phyloP scores from a whole-genome alignment of 2,329 filamentous ascomycete genomes.

The Aureobasidium zeae region DNA sequence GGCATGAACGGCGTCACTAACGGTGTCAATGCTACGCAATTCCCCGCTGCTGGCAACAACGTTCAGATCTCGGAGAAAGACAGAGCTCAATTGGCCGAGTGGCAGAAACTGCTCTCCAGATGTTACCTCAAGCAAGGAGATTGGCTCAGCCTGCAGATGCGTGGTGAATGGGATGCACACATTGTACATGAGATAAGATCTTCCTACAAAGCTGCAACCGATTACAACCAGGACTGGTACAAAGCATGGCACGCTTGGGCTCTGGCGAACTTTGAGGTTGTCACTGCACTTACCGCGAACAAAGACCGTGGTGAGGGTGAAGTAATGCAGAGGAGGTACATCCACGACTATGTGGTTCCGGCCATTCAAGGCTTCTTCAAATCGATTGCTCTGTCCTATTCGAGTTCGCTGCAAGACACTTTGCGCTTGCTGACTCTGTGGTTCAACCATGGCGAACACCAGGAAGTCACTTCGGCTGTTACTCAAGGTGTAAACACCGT shows the following conservation, averaged over 20 bases:
- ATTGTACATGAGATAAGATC: constrained; percentile 79
- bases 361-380: constrained; percentile 95
- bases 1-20: constrained; percentile 36
- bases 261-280: constrained; percentile 94
- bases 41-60: constrained; percentile 22
- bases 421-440: constrained; percentile 85
- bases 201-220: constrained; percentile 86
- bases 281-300: constrained; percentile 66
- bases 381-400: constrained; percentile 83
- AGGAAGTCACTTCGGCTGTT: constrained; percentile 79
- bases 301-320: constrained; percentile 45
- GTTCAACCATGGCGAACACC: constrained; percentile 86
- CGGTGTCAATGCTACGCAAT: constrained; percentile 32
- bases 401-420: constrained; percentile 91
- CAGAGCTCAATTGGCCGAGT: constrained; percentile 44
- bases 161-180: constrained; percentile 79
- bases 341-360: constrained; percentile 84
- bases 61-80: constrained; percentile 29
- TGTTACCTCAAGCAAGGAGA: constrained; percentile 95
- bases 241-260: constrained; percentile 99
- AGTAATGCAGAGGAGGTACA: constrained; percentile 54
- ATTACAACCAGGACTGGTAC: constrained; percentile 92
- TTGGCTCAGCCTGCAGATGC: constrained; percentile 81
- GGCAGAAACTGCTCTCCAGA: constrained; percentile 70
- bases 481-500: constrained; percentile 86